Evolutionary conservation across 257 asterid genomes (phyloP).

Genomic region (Salvia splendens): DNA sequence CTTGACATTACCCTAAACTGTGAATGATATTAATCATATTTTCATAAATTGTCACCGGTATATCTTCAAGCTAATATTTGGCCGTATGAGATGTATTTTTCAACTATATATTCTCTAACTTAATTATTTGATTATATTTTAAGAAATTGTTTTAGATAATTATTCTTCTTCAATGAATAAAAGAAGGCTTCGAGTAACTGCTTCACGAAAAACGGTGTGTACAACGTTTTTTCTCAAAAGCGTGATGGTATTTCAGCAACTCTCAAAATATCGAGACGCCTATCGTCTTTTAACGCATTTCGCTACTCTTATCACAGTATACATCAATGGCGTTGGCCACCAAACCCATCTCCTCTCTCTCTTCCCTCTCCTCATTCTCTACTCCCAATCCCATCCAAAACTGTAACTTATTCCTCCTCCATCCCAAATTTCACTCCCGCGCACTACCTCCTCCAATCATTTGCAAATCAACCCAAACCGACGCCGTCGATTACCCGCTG

Average conservation of each 20-base stretch:
- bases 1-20: too few species aligned
- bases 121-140: too few species aligned
- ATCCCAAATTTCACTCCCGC: conserved; percentile 34
- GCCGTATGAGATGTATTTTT: too few species aligned
- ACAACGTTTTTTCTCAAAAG: background rate
- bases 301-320: background rate
- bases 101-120: too few species aligned
- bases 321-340: conserved; percentile 69
- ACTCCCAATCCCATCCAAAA: conserved; percentile 30
- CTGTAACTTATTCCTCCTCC: conserved; percentile 27
- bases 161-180: too few species aligned
- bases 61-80: too few species aligned
- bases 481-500: conserved; percentile 30
- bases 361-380: conserved; percentile 40
- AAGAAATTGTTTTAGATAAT: too few species aligned
- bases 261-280: background rate
- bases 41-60: too few species aligned
- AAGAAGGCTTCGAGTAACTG: too few species aligned
- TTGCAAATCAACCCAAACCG: conserved; percentile 51
- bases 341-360: conserved; percentile 47
- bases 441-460: conserved; percentile 34
- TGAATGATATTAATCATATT: too few species aligned
- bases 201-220: too few species aligned
- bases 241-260: background rate
- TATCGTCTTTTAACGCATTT: conserved; percentile 12